Percentiles rank a stretch among this genome's conserved stretches.
These are phyloP conservation scores for Dryas integrifolia DNA, from an alignment of 331 rosid species.

Conservation along the genomic window DNA sequence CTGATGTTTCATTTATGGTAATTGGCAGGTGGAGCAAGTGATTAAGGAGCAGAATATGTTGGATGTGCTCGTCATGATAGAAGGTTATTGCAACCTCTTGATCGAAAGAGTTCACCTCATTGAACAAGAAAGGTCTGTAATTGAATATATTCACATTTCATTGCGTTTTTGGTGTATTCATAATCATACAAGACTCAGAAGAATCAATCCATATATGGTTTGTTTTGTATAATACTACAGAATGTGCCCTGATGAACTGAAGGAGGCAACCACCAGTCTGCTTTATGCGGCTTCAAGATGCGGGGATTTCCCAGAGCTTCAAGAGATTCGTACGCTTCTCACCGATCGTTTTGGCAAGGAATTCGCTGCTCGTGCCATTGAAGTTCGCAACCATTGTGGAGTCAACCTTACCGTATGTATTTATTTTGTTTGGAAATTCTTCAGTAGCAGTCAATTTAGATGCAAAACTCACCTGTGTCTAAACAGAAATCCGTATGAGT, in stretches of 20 bases:
- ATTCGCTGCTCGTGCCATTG: constrained; percentile 58
- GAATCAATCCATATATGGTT: not conserved
- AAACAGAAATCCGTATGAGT: too few species aligned
- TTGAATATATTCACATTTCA: too few species aligned
- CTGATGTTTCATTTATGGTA: not conserved
- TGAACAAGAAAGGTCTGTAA: constrained; percentile 66
- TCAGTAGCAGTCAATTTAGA: too few species aligned
- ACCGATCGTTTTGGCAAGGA: constrained; percentile 72
- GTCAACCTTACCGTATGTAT: constrained; percentile 53
- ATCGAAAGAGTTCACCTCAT: constrained; percentile 72
- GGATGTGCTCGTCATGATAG: constrained; percentile 67
- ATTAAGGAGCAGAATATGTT: constrained; percentile 78
- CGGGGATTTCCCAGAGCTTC: constrained; percentile 95
- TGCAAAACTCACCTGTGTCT: too few species aligned
- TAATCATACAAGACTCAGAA: not conserved
- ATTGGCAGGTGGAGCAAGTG: constrained; percentile 68
- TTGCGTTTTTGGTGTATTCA: not conserved
- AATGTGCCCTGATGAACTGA: constrained; percentile 75
- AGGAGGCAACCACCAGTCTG: constrained; percentile 69
- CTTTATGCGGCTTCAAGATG: constrained; percentile 79
- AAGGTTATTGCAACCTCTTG: constrained; percentile 61
- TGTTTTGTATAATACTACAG: constrained; percentile 24
- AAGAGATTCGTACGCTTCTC: constrained; percentile 62
- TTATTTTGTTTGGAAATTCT: too few species aligned
- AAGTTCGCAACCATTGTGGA: constrained; percentile 69